Evolutionary conservation across 257 asterid species (phyloP).

Genomic region (Lithospermum erythrorhizon): DNA sequence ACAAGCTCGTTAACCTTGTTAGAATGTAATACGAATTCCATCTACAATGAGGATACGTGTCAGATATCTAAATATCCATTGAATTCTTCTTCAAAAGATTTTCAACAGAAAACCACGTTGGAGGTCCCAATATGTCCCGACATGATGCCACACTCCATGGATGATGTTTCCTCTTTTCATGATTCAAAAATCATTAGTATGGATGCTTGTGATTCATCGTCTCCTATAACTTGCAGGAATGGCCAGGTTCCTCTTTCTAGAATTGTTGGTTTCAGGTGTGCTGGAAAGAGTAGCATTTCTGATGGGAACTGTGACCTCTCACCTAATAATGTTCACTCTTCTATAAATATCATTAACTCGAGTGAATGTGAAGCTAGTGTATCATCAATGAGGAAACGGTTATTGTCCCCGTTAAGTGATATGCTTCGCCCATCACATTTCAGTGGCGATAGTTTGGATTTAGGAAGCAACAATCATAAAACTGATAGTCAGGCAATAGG

Average conservation of each 20-base stretch:
- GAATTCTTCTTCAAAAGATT: slow-evolving; percentile 33
- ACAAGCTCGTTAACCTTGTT: slow-evolving; percentile 20
- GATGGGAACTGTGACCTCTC: slow-evolving; percentile 21
- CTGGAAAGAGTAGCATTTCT: slow-evolving; percentile 12
- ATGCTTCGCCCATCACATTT: slow-evolving; percentile 32
- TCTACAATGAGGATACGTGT: slow-evolving; percentile 17
- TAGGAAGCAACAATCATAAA: slow-evolving; percentile 26
- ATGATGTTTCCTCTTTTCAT: slow-evolving; percentile 17
- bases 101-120: slow-evolving; percentile 23
- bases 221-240: slow-evolving; percentile 18
- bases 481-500: slow-evolving; percentile 13
- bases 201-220: slow-evolving; percentile 16
- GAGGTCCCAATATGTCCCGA: slow-evolving; percentile 21
- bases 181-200: slow-evolving; percentile 13
- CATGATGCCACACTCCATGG: slow-evolving; percentile 12
- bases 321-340: slow-evolving; percentile 10
- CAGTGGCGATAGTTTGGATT: slow-evolving; percentile 40
- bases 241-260: slow-evolving; percentile 41
- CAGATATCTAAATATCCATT: slow-evolving; percentile 20
- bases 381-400: slow-evolving; percentile 45
- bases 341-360: slow-evolving; percentile 10
- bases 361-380: slow-evolving; percentile 31
- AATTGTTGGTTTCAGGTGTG: slow-evolving; percentile 51
- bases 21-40: slow-evolving; percentile 25
- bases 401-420: slow-evolving; percentile 56